Conservation (phyloP, 2,329 filamentous ascomycete genomes). For the Ceratocystiopsis minuta region DNA sequence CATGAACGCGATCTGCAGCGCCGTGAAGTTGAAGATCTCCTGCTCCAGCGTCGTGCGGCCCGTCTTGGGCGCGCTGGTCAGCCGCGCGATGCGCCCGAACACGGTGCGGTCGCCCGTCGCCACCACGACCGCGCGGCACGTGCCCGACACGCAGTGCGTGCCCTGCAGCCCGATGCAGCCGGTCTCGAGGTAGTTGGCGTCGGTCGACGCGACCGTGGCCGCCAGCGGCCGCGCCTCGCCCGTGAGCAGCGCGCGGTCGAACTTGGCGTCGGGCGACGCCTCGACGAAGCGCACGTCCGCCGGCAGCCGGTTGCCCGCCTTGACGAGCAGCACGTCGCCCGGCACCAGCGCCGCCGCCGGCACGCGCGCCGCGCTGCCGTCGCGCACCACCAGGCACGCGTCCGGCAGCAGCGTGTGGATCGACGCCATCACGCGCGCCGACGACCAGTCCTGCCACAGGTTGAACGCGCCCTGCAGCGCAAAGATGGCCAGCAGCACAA, state of each 20-base stretch:
- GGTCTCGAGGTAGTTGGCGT: conserved; percentile 61
- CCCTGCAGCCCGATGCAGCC: conserved; percentile 60
- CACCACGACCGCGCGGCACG: conserved; percentile 47
- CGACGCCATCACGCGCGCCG: conserved; percentile 57
- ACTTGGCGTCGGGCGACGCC: conserved; percentile 39
- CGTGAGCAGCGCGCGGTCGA: conserved; percentile 57
- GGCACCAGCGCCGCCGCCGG: conserved; percentile 45
- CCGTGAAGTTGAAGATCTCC: conserved; percentile 56
- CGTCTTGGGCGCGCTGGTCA: conserved; percentile 51
- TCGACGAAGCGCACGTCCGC: conserved; percentile 56
- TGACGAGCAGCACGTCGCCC: conserved; percentile 50
- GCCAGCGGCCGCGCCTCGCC: conserved; percentile 49
- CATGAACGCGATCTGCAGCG: conserved; percentile 49
- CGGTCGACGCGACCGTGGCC: conserved; percentile 46
- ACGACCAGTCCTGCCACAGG: conserved; percentile 58
- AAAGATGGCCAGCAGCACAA: conserved; percentile 54
- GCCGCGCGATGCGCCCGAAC: conserved; percentile 56
- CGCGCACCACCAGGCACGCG: conserved; percentile 45
- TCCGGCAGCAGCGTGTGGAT: conserved; percentile 71
- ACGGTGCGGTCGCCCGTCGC: conserved; percentile 56
- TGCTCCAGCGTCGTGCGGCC: conserved; percentile 52
- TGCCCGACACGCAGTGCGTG: conserved; percentile 59
- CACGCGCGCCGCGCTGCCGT: conserved; percentile 25
- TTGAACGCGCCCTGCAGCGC: conserved; percentile 52
- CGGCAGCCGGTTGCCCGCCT: conserved; percentile 55